phyloP scores from a whole-genome alignment of 768 basidiomycete genomes.

The Fomitopsis pulvina region DNA sequence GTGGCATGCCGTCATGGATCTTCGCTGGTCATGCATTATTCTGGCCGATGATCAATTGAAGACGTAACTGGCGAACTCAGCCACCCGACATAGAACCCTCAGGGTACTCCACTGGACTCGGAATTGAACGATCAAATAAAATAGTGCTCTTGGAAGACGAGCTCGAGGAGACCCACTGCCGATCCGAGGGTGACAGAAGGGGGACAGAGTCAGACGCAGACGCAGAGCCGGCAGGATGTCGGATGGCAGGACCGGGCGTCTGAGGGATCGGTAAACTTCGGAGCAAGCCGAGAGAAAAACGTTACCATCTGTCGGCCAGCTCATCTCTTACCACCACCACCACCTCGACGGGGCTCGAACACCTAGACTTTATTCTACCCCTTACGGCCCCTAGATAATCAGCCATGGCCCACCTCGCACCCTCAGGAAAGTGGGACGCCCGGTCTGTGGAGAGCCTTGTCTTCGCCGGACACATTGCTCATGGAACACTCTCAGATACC shows the following conservation, averaged over 20 bases:
- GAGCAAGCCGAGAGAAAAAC: slow-evolving; percentile 2
- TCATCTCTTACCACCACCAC: background rate
- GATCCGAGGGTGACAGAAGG: too few species aligned
- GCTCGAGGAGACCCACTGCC: too few species aligned
- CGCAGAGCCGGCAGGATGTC: background rate
- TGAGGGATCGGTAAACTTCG: slow-evolving; percentile 4
- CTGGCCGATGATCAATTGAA: too few species aligned
- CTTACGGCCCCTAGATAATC: slow-evolving; percentile 21
- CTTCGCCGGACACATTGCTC: background rate
- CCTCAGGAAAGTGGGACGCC: slow-evolving; percentile 67
- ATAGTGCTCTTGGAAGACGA: too few species aligned
- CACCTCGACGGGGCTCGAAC: slow-evolving; percentile 3
- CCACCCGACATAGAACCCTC: too few species aligned
- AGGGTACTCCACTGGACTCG: too few species aligned
- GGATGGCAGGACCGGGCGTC: background rate
- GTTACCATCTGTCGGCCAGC: background rate
- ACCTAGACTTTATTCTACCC: slow-evolving; percentile 26
- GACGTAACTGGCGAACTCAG: too few species aligned
- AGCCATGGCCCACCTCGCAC: slow-evolving; percentile 43
- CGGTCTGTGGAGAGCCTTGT: slow-evolving; percentile 43
- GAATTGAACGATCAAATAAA: too few species aligned
- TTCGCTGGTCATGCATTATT: too few species aligned
- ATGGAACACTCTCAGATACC: slow-evolving; percentile 33
- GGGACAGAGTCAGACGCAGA: too few species aligned
- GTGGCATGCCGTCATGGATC: too few species aligned